Evolutionary conservation across 306 rosid genomes (phyloP).

Genomic region (Sicyos baderoa): DNA sequence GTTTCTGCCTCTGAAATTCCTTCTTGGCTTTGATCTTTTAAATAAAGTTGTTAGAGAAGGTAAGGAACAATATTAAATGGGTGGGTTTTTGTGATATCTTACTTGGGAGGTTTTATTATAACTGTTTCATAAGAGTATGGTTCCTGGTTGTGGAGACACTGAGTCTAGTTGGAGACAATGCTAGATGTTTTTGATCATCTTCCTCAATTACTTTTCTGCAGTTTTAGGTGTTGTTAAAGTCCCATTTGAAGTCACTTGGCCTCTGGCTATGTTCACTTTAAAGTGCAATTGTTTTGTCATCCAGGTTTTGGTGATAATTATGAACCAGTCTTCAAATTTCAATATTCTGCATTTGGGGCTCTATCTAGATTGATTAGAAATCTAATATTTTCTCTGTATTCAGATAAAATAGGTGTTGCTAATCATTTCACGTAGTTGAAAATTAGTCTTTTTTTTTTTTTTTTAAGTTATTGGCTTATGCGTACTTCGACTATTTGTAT

Average conservation of each 20-base stretch:
- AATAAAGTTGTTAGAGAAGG: slow-evolving; percentile 38
- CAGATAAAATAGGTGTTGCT: neutral
- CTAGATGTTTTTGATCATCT: slow-evolving; percentile 10
- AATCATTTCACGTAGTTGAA: neutral
- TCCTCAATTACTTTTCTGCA: slow-evolving; percentile 3
- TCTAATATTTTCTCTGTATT: neutral
- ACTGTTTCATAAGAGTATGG: slow-evolving; percentile 10
- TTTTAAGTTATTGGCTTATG: no score
- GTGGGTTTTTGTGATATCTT: slow-evolving; percentile 15
- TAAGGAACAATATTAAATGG: slow-evolving; percentile 6
- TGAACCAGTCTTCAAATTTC: slow-evolving; percentile 1
- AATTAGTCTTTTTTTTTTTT: neutral
- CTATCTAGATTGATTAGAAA: neutral
- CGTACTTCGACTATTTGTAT: no score
- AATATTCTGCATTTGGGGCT: neutral
- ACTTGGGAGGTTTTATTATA: neutral
- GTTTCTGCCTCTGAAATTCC: slow-evolving; percentile 6
- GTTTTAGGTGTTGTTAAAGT: slow-evolving; percentile 13
- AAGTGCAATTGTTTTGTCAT: slow-evolving; percentile 9
- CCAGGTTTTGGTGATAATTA: slow-evolving; percentile 8
- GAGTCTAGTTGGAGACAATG: slow-evolving; percentile 15
- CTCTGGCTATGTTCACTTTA: neutral
- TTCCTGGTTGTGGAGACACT: slow-evolving; percentile 5
- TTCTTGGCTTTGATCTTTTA: slow-evolving; percentile 29
- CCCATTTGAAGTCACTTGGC: neutral